Conservation (phyloP, 495 filamentous ascomycete species). For the Penicillium cataractarum region DNA sequence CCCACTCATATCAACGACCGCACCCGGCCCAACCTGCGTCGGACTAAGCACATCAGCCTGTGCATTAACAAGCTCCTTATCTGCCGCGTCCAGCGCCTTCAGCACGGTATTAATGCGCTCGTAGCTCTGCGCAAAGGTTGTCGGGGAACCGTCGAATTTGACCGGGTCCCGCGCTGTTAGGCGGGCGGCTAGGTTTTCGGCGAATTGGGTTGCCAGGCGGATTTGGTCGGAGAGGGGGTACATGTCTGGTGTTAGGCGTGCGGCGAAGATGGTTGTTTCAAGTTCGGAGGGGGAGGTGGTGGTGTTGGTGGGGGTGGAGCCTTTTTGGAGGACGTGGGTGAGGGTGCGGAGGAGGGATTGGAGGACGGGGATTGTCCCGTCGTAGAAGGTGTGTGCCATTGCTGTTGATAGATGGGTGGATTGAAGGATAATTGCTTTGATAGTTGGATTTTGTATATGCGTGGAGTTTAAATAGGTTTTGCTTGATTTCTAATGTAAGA, state of each 20-base stretch:
- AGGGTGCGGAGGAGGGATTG: slow-evolving; percentile 4
- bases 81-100: slow-evolving; percentile 40
- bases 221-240: slow-evolving; percentile 51
- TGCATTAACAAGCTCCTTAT: slow-evolving; percentile 40
- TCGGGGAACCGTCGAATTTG: slow-evolving; percentile 35
- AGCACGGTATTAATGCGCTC: slow-evolving; percentile 46
- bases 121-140: slow-evolving; percentile 43
- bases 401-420: not conserved
- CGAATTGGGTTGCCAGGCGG: slow-evolving; percentile 39
- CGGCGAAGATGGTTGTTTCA: slow-evolving; percentile 24
- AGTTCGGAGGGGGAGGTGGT: slow-evolving; percentile 22
- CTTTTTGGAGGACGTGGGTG: slow-evolving; percentile 9
- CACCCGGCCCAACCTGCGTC: slow-evolving; percentile 18
- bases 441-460: too few relatives aligned
- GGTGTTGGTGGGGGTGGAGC: not conserved
- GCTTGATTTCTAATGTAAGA: not conserved
- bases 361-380: not conserved
- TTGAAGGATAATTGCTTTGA: too few relatives aligned
- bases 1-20: slow-evolving; percentile 18
- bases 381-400: slow-evolving; percentile 6
- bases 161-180: slow-evolving; percentile 36
- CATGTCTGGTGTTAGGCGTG: slow-evolving; percentile 51
- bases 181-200: slow-evolving; percentile 36
- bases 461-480: too few relatives aligned
- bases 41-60: slow-evolving; percentile 17